Evolutionary conservation across 345 rosid species (phyloP).

Genomic region (Moringa oleifera): DNA sequence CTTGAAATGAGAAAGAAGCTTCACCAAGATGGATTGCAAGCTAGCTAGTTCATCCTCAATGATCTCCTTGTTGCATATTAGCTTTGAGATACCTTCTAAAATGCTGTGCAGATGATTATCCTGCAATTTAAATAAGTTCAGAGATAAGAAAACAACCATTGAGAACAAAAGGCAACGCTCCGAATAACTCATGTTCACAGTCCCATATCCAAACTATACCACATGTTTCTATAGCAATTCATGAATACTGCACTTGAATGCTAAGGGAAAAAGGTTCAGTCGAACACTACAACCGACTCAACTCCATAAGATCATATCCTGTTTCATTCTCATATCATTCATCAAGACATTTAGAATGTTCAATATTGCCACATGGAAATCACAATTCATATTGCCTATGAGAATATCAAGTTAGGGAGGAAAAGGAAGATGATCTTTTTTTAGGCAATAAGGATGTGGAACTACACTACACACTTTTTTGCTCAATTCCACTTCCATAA

Average conservation of each 20-base stretch:
- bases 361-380: neutral
- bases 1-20: slow-evolving; percentile 65
- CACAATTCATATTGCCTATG: neutral
- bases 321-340: neutral
- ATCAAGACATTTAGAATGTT: neutral
- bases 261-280: neutral
- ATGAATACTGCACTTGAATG: neutral
- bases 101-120: slow-evolving; percentile 48
- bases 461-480: too few relatives aligned
- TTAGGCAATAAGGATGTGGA: too few relatives aligned
- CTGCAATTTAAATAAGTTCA: slow-evolving; percentile 33
- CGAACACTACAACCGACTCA: neutral
- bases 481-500: too few relatives aligned
- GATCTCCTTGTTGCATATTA: slow-evolving; percentile 41
- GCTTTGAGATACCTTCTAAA: slow-evolving; percentile 49
- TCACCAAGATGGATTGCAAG: slow-evolving; percentile 74
- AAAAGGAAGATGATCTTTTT: neutral
- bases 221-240: neutral
- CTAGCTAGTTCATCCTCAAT: slow-evolving; percentile 61
- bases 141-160: slow-evolving; percentile 9
- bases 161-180: neutral
- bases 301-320: neutral
- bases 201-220: neutral
- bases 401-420: neutral
- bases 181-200: neutral